Evolutionary conservation across 129 eudicot genomes (phyloP), one percentile per base, ranked within the genome.

Genomic region (Lactuca sativa): DNA sequence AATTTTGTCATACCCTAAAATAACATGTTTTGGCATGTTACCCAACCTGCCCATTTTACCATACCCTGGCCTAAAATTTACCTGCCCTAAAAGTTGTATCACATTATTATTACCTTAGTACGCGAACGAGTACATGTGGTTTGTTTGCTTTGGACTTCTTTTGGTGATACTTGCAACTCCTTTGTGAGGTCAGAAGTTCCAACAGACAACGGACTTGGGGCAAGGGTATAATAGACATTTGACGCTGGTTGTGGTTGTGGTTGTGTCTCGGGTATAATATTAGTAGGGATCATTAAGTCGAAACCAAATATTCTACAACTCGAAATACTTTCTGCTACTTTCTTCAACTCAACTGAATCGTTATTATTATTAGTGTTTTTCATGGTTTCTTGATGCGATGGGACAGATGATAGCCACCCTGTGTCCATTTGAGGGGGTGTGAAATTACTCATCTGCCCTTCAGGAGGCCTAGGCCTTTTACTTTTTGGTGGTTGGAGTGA

Each of bases 111-210:
- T 91, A 91, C 97, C 96, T 91, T 91, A 67, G 96, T 90, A 32
- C 92, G 85, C 69, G 85, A 84, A 76, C 97, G 84, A 12, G 97
- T 70, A 59, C 86, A 82, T 61, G 82, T 52, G 72, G 65, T 74
- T 43, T 82, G 88, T 75, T 83, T 88, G 84, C 90, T 84, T 82
- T 85, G 97, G 10, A 83, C 80, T 74, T 90, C 97, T 51, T 85
- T 88, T 18, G 83, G 81, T 11, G 90, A 79, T 12, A 79, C 69
- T 60, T 77, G 87, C 68, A 78, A 64, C 56, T 88, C 85, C 72
- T 83, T 86, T 16, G 90, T 81, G 61, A 86, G 79, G 47, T 77
- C 90, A 16, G 96, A 87, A 58, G 77, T 82, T 52, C 59, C 83
- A 15, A 81, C 95, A 3, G 83, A 74, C 43, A 59, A 59, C 18